A percentile compares a stretch with the other conserved stretches of the same genome.
Evolutionary conservation across 2,329 filamentous ascomycete species (phyloP).

Genomic region (Alternaria longipes): DNA sequence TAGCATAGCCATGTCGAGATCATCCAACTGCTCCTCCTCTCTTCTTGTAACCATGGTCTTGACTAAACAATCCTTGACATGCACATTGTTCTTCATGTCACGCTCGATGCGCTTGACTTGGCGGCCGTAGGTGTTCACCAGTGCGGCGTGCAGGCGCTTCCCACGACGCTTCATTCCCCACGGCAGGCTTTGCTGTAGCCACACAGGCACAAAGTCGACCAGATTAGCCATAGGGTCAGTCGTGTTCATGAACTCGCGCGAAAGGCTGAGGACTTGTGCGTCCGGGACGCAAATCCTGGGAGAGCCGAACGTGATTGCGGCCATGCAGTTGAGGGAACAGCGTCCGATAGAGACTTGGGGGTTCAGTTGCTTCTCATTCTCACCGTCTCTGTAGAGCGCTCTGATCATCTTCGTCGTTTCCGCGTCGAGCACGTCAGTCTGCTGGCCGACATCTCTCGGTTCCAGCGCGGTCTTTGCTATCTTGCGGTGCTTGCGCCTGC

Average conservation of each 20-base stretch:
- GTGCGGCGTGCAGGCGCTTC: neutral
- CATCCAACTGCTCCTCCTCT: neutral
- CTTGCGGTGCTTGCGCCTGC: constrained; percentile 17
- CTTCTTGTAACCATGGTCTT: constrained; percentile 23
- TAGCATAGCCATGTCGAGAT: constrained; percentile 25
- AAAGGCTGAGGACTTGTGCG: neutral
- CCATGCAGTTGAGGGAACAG: neutral
- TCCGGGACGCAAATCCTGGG: neutral
- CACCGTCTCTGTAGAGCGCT: constrained; percentile 19
- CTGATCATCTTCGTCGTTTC: constrained; percentile 30
- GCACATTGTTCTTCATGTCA: constrained; percentile 8
- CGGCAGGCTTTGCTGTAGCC: neutral
- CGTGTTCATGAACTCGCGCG: neutral
- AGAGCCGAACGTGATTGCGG: constrained; percentile 6
- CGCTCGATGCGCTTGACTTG: neutral
- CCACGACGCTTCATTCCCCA: constrained; percentile 5
- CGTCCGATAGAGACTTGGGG: neutral
- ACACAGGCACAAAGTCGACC: constrained; percentile 1
- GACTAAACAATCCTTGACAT: constrained; percentile 23
- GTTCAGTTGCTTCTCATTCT: constrained; percentile 3
- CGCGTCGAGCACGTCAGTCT: constrained; percentile 24
- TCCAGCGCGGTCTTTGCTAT: constrained; percentile 27
- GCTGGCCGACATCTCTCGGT: constrained; percentile 22
- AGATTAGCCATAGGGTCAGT: constrained; percentile 2
- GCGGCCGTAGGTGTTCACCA: neutral